Conservation (phyloP, 148 eudicot species). For the Camellia lanceoleosa region DNA sequence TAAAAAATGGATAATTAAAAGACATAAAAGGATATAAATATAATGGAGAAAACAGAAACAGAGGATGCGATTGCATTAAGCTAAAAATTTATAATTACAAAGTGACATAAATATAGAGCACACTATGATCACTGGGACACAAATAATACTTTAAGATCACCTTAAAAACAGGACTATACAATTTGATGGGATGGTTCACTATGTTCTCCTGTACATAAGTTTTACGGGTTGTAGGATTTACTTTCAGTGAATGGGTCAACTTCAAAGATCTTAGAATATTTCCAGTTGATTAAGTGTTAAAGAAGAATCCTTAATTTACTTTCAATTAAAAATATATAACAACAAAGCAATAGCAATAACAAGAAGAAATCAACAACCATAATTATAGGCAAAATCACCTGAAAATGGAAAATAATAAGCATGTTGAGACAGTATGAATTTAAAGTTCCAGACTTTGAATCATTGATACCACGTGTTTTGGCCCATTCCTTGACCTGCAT, state of each 20-base stretch:
- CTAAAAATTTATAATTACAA: not conserved
- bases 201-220: not conserved
- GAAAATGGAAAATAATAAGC: slow-evolving; percentile 91
- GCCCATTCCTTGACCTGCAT: slow-evolving; percentile 99
- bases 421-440: slow-evolving; percentile 81
- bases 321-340: not conserved
- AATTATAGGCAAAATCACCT: slow-evolving; percentile 44
- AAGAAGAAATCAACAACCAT: not conserved
- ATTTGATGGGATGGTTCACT: not conserved
- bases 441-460: slow-evolving; percentile 68
- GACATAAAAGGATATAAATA: not conserved
- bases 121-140: not conserved
- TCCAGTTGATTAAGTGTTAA: slow-evolving; percentile 2
- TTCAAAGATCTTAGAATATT: not conserved
- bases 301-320: not conserved
- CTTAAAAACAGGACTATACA: not conserved
- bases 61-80: not conserved
- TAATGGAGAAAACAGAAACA: not conserved
- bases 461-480: slow-evolving; percentile 71
- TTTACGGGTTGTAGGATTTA: not conserved
- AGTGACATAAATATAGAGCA: not conserved
- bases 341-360: not conserved
- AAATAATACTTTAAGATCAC: not conserved
- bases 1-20: not conserved
- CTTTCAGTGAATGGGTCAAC: not conserved